phyloP scores from a whole-genome alignment of 495 filamentous ascomycete species.

The Penicillium turbatum region DNA sequence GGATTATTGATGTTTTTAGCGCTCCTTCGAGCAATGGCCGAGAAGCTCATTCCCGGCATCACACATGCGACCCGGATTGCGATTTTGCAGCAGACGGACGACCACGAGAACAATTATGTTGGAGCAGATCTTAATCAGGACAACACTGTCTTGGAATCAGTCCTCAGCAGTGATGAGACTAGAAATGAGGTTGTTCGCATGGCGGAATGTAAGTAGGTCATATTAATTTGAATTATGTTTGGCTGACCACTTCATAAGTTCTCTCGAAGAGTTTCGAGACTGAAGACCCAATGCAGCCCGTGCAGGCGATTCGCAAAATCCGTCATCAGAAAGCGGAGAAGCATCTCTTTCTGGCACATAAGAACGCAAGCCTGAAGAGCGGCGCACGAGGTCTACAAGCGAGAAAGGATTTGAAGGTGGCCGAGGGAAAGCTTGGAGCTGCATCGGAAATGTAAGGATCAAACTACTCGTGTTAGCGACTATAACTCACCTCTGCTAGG shows the following conservation, averaged over 20 bases:
- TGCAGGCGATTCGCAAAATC: conserved; percentile 56
- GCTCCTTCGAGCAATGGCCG: conserved; percentile 66
- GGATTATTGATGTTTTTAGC: conserved; percentile 38
- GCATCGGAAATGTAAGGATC: conserved; percentile 47
- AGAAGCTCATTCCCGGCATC: conserved; percentile 76
- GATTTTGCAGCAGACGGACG: conserved; percentile 66
- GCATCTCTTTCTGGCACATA: conserved; percentile 61
- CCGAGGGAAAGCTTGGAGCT: conserved; percentile 58
- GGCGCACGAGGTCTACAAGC: conserved; percentile 69
- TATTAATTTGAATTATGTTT: background rate
- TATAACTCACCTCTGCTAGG: conserved; percentile 30
- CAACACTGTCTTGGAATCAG: conserved; percentile 58
- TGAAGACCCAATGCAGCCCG: conserved; percentile 50
- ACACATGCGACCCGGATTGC: conserved; percentile 61
- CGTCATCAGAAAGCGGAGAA: conserved; percentile 54
- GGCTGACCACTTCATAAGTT: conserved; percentile 17
- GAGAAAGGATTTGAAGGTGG: conserved; percentile 60
- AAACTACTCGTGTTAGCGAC: background rate
- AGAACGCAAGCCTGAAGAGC: conserved; percentile 66
- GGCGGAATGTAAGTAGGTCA: conserved; percentile 46
- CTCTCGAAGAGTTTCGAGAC: conserved; percentile 44
- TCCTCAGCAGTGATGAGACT: conserved; percentile 60
- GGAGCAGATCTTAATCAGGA: conserved; percentile 14
- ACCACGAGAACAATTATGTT: conserved; percentile 23
- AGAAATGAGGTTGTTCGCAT: conserved; percentile 55